Conservation (phyloP, 805 yeast genomes). For the Metschnikowia vanudenii region DNA sequence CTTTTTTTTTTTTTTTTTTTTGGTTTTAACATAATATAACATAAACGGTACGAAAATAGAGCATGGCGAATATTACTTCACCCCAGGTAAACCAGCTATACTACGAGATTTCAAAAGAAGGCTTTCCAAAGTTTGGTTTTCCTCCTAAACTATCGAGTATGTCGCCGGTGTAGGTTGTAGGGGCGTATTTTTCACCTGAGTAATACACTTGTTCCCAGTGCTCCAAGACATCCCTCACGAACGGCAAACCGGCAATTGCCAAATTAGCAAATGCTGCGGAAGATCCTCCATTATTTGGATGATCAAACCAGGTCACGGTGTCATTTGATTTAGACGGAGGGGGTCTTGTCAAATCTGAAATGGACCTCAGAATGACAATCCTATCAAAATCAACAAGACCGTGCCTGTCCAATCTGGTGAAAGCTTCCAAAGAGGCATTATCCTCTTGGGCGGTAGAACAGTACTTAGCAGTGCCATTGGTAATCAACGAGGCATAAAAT, state of each 20-base stretch:
- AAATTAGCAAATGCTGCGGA: slow-evolving; percentile 50
- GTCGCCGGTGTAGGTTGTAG: slow-evolving; percentile 61
- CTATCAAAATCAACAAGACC: slow-evolving; percentile 58
- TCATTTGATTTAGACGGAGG: slow-evolving; percentile 44
- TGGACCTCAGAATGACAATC: slow-evolving; percentile 58
- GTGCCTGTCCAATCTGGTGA: slow-evolving; percentile 51
- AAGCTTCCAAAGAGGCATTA: slow-evolving; percentile 61
- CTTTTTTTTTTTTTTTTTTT: background rate
- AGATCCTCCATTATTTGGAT: slow-evolving; percentile 47
- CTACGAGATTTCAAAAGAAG: slow-evolving; percentile 20
- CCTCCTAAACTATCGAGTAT: slow-evolving; percentile 54
- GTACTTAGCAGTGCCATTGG: slow-evolving; percentile 59
- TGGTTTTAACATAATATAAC: background rate
- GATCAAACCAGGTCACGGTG: slow-evolving; percentile 50
- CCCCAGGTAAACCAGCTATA: background rate
- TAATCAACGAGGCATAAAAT: slow-evolving; percentile 45
- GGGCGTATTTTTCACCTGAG: slow-evolving; percentile 32
- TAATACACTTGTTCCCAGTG: slow-evolving; percentile 45
- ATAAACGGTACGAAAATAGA: background rate
- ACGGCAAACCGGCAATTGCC: slow-evolving; percentile 52
- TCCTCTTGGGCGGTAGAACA: slow-evolving; percentile 68
- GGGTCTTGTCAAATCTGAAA: slow-evolving; percentile 56
- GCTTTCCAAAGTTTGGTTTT: slow-evolving; percentile 39
- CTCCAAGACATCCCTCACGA: slow-evolving; percentile 49
- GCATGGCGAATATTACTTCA: background rate